Percentiles rank a stretch among this genome's conserved stretches.
Conservation (phyloP, 805 yeast species). For the Candida xiaguanensis region DNA sequence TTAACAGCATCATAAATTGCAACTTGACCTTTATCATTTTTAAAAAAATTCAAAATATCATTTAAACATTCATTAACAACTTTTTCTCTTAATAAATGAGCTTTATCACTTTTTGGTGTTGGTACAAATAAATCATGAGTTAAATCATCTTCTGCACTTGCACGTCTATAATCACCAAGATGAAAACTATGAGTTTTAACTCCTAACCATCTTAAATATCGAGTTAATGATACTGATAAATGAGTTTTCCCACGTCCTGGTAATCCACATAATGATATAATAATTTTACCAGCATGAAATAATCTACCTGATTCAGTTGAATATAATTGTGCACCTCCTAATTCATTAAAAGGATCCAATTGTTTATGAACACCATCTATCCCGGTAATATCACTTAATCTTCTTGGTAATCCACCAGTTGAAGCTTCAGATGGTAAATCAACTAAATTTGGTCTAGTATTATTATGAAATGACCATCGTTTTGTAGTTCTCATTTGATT, state of each 20-base stretch:
- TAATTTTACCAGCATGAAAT: constrained; percentile 92
- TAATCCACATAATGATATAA: constrained; percentile 84
- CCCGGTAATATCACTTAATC: constrained; percentile 39
- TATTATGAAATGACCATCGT: constrained; percentile 42
- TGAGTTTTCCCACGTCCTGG: constrained; percentile 97
- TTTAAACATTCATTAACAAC: constrained; percentile 60
- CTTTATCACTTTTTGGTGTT: constrained; percentile 39
- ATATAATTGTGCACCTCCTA: constrained; percentile 70
- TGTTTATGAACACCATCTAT: constrained; percentile 63
- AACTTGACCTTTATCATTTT: constrained; percentile 81
- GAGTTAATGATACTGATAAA: constrained; percentile 82
- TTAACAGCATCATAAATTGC: constrained; percentile 96
- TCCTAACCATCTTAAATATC: constrained; percentile 94
- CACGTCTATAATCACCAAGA: constrained; percentile 83
- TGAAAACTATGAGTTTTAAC: constrained; percentile 90
- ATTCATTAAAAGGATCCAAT: constrained; percentile 47
- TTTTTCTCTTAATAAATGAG: constrained; percentile 49
- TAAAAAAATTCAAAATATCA: constrained; percentile 71
- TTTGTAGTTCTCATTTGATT: constrained; percentile 34
- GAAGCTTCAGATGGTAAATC: constrained; percentile 25
- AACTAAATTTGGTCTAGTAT: constrained; percentile 34
- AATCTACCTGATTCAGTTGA: constrained; percentile 89
- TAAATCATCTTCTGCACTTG: constrained; percentile 39
- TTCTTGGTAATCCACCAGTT: constrained; percentile 19
- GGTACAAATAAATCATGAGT: constrained; percentile 71